Evolutionary conservation across 1,284 basidiomycete species (phyloP).

Genomic region (Phlebopus sp.): DNA sequence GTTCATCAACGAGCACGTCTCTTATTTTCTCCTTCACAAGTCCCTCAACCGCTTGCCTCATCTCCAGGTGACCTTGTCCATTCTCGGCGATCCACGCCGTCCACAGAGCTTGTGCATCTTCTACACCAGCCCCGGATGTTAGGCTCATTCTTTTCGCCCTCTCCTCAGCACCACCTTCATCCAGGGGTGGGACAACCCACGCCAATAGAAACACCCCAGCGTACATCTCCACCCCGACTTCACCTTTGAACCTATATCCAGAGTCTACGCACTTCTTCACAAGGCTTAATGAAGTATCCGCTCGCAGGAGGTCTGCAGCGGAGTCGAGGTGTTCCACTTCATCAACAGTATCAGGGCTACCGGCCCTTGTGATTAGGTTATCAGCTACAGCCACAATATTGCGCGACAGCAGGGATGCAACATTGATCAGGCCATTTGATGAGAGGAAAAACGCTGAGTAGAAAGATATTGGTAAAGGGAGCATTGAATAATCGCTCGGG

Average conservation of each 20-base stretch:
- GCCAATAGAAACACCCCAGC: slow-evolving; percentile 21
- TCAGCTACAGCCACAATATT: slow-evolving; percentile 15
- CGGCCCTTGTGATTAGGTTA: slow-evolving; percentile 11
- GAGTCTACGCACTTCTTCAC: slow-evolving; percentile 17
- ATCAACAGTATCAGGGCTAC: background rate
- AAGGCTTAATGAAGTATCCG: background rate
- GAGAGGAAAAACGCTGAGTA: slow-evolving; percentile 23
- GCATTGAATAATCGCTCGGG: background rate
- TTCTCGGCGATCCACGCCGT: slow-evolving; percentile 31
- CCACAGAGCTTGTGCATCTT: slow-evolving; percentile 39
- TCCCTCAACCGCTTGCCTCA: slow-evolving; percentile 24
- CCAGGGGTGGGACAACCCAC: slow-evolving; percentile 16
- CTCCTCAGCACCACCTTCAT: background rate
- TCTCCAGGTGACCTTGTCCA: slow-evolving; percentile 8
- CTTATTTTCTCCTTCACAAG: slow-evolving; percentile 43
- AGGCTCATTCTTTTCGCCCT: slow-evolving; percentile 5
- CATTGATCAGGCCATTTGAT: slow-evolving; percentile 12
- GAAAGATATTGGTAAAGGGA: slow-evolving; percentile 1
- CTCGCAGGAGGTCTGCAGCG: background rate
- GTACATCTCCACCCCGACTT: slow-evolving; percentile 23
- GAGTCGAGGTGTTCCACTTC: slow-evolving; percentile 2
- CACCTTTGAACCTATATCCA: slow-evolving; percentile 19
- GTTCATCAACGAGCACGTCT: slow-evolving; percentile 42
- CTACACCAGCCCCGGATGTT: slow-evolving; percentile 9
- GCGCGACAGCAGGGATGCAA: slow-evolving; percentile 17